Conservation (phyloP, 495 filamentous ascomycete genomes). For the Tuber borchii region DNA sequence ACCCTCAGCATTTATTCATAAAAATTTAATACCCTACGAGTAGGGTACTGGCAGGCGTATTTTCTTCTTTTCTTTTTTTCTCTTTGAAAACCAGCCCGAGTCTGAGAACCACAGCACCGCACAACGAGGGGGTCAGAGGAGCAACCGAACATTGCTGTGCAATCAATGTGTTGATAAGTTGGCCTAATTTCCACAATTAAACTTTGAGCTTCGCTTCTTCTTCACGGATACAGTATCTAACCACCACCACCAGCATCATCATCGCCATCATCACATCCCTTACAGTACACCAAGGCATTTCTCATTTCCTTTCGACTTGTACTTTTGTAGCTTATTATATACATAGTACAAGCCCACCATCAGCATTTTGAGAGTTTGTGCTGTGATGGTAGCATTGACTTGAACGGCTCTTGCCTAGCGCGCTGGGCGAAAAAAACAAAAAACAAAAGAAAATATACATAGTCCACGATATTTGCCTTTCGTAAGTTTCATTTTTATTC, state of each 20-base stretch:
- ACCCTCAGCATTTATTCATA: background rate
- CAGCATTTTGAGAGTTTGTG: background rate
- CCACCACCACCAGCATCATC: background rate
- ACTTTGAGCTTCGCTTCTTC: background rate
- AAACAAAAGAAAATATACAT: background rate
- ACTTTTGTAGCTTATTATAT: background rate
- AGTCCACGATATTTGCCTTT: background rate
- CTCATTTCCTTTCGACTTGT: background rate
- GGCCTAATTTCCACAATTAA: background rate
- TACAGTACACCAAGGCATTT: background rate
- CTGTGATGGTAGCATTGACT: background rate
- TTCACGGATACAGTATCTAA: background rate
- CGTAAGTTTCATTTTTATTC: background rate
- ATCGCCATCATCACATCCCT: background rate
- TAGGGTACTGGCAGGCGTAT: background rate
- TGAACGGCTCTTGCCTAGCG: background rate
- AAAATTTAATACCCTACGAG: background rate
- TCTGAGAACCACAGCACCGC: background rate
- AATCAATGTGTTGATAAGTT: slow-evolving; percentile 1
- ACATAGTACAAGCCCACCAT: background rate
- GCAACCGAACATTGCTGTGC: background rate
- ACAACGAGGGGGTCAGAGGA: background rate
- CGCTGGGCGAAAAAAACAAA: background rate
- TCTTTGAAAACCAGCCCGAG: background rate
- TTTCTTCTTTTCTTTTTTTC: background rate